Evolutionary conservation across 2,329 filamentous ascomycete species (phyloP).

Genomic region (Aspergillus sp.): DNA sequence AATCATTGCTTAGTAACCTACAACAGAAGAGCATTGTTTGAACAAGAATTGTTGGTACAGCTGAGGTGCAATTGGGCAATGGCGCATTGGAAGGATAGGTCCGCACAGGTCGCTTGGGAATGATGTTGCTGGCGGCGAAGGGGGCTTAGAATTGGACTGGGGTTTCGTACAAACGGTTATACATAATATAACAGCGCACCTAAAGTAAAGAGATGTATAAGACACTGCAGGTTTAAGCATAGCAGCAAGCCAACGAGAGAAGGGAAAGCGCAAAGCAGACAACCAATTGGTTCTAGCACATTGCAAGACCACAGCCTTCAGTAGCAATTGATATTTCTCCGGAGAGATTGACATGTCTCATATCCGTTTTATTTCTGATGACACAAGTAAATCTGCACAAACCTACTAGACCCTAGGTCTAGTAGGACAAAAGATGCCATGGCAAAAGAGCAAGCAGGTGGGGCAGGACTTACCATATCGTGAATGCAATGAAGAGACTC

Average conservation of each 20-base stretch:
- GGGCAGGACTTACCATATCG: constrained; percentile 43
- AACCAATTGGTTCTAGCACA: not conserved
- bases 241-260: constrained; percentile 1
- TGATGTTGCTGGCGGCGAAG: constrained; percentile 11
- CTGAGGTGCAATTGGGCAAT: not conserved
- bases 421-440: not conserved
- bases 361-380: not conserved
- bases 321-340: not conserved
- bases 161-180: constrained; percentile 46
- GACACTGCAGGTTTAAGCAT: constrained; percentile 21
- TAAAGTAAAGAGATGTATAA: constrained; percentile 34
- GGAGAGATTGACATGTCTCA: not conserved
- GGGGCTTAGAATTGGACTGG: constrained; percentile 4
- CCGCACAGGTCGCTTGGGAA: constrained; percentile 10
- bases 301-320: not conserved
- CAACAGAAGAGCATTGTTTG: constrained; percentile 1
- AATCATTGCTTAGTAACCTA: constrained; percentile 20
- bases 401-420: not conserved
- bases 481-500: constrained; percentile 46
- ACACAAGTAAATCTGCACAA: not conserved
- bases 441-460: not conserved
- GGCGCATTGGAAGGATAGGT: constrained; percentile 1
- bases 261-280: constrained; percentile 7
- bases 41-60: not conserved
- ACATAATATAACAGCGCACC: constrained; percentile 46